phyloP scores from a whole-genome alignment of 2,329 filamentous ascomycete species.

The Colletotrichum cuscutae region DNA sequence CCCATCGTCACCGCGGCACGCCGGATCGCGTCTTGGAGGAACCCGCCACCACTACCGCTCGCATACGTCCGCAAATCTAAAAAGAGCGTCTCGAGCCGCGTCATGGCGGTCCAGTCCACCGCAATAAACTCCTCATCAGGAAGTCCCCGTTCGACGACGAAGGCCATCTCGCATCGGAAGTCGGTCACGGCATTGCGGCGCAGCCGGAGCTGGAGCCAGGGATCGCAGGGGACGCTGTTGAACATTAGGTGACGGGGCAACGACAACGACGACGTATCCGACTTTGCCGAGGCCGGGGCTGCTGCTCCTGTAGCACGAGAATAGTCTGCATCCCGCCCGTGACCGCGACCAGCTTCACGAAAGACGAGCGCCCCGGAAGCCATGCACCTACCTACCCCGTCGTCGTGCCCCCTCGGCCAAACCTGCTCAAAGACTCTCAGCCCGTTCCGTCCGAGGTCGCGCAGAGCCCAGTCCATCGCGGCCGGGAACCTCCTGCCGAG shows the following conservation, averaged over 20 bases:
- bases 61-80: constrained; percentile 26
- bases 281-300: too few relatives aligned
- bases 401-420: neutral
- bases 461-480: constrained; percentile 8
- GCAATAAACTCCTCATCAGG: neutral
- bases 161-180: constrained; percentile 1
- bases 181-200: constrained; percentile 3
- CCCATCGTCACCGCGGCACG: constrained; percentile 19
- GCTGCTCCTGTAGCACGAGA: neutral
- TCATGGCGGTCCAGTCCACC: constrained; percentile 20
- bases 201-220: constrained; percentile 5
- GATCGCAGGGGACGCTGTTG: constrained; percentile 14
- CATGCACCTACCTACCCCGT: constrained; percentile 22
- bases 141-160: constrained; percentile 6
- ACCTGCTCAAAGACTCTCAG: constrained; percentile 9
- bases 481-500: neutral
- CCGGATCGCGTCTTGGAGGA: constrained; percentile 4
- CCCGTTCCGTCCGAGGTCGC: neutral
- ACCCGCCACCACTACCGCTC: neutral
- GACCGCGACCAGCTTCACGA: neutral
- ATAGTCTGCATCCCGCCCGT: neutral
- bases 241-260: constrained; percentile 20
- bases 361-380: constrained; percentile 14
- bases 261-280: too few relatives aligned
- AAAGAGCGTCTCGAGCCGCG: constrained; percentile 26